These are phyloP conservation scores for Microcyclosporella mali DNA, from an alignment of 2,329 filamentous ascomycete genomes.

Conservation along the genomic window DNA sequence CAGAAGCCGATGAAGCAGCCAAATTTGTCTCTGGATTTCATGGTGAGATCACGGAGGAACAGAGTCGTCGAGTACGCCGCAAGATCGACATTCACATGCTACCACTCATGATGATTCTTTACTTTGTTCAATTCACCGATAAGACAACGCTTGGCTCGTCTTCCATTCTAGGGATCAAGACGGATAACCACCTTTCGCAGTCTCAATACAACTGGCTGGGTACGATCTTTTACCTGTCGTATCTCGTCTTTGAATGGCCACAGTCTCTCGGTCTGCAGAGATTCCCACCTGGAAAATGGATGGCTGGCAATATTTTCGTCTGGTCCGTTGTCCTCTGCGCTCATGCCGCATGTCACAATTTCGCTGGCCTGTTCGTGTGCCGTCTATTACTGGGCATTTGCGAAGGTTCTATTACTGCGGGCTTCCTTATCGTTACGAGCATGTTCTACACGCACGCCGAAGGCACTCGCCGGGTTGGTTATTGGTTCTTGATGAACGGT, in stretches of 20 bases:
- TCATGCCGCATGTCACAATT: slow-evolving; percentile 47
- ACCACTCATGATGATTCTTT: slow-evolving; percentile 21
- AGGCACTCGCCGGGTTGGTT: slow-evolving; percentile 41
- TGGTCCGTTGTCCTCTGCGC: slow-evolving; percentile 76
- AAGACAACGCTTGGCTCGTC: slow-evolving; percentile 34
- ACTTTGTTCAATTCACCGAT: slow-evolving; percentile 44
- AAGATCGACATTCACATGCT: slow-evolving; percentile 11
- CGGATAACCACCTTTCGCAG: slow-evolving; percentile 49
- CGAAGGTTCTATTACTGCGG: slow-evolving; percentile 37
- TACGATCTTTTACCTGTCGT: slow-evolving; percentile 58
- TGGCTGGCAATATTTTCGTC: slow-evolving; percentile 58
- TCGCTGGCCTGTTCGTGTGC: slow-evolving; percentile 57
- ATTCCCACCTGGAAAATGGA: slow-evolving; percentile 56
- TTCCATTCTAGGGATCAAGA: slow-evolving; percentile 48
- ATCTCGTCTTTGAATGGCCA: slow-evolving; percentile 62
- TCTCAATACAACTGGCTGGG: slow-evolving; percentile 56
- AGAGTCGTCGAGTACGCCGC: slow-evolving; percentile 6
- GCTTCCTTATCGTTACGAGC: slow-evolving; percentile 45
- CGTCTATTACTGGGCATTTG: slow-evolving; percentile 48
- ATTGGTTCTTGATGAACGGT: slow-evolving; percentile 13
- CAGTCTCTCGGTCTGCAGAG: slow-evolving; percentile 49
- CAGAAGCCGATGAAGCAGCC: slow-evolving; percentile 8
- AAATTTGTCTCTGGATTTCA: slow-evolving; percentile 6
- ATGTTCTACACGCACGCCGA: slow-evolving; percentile 43
- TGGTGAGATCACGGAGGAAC: slow-evolving; percentile 5